Evolutionary conservation across 2,329 filamentous ascomycete species (phyloP), one percentile per base, ranked within the genome.

Genomic region (Claviceps citrina): DNA sequence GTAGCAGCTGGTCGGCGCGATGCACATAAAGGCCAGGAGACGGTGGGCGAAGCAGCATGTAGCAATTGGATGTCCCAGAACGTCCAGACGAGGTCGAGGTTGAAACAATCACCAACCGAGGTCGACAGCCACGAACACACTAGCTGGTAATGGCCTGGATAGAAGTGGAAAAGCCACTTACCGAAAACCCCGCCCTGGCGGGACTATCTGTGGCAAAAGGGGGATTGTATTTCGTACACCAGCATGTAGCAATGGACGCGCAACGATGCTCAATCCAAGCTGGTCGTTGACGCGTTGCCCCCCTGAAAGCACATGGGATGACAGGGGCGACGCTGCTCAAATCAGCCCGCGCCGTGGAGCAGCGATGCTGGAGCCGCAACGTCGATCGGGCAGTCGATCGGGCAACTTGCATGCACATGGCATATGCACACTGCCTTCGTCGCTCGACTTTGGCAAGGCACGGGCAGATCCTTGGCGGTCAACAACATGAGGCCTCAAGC

Each of bases 1-100:
- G 45, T 51, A 46, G 50, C 52, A 52, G 49, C 43, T 53, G 53
- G 51, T 48, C 47, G 50, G 54, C 50, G 22, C 22, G 22, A 24
- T 24, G 46, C 47, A 50, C 54, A 56, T 54, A 38, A n/a, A 27
- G 13, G 24, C 24, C 15, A 38, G 18, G 27, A 30, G 16, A 26
- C 28, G n/a, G 19, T 16, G 16, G 33, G 46, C 20, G 26, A 22
- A 38, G 26, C n/a, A n/a, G 10, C 32, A 39, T 34, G 31, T 22
- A 28, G n/a, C 37, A 20, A 18, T 15, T 15, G 38, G 16, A 30
- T n/a, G n/a, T n/a, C n/a, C n/a, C n/a, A n/a, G 24, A 15, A 16
- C 13, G 28, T 6, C 27, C 27, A 18, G 3, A 15, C 8, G n/a
- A 15, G 16, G 22, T 28, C 32, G 24, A 24, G 19, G 13, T 24